phyloP scores from a whole-genome alignment of 306 rosid genomes.

The apple (Malus domestica) region DNA sequence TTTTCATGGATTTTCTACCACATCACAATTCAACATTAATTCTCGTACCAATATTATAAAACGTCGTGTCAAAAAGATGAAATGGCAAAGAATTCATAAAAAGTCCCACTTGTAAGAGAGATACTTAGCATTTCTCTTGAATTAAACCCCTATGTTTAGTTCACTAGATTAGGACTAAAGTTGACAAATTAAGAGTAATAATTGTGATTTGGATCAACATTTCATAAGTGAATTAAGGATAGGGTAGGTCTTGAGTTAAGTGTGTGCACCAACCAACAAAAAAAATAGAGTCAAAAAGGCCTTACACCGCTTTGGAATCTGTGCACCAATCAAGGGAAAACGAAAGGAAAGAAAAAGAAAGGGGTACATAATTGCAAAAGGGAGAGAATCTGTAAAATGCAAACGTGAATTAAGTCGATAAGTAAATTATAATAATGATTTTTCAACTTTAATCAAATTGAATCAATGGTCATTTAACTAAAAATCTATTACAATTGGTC shows the following conservation, averaged over 20 bases:
- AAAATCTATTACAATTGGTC: no score
- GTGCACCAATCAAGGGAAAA: slow-evolving; percentile 33
- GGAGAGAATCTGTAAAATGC: slow-evolving; percentile 20
- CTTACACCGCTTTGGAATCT: slow-evolving; percentile 49
- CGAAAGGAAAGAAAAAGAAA: not conserved
- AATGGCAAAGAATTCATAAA: no score
- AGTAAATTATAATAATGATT: no score
- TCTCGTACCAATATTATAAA: fast-evolving
- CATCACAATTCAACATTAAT: no score
- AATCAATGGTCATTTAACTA: no score
- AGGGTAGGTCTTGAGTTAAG: slow-evolving; percentile 17
- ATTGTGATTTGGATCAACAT: not conserved
- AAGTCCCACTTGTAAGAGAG: no score
- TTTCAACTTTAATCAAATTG: no score
- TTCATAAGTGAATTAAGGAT: not conserved
- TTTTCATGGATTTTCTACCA: fast-evolving
- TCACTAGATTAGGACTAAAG: not conserved
- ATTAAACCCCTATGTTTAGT: not conserved
- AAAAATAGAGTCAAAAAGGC: slow-evolving; percentile 37
- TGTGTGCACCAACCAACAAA: slow-evolving; percentile 10
- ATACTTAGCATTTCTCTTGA: not conserved
- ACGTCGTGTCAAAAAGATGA: no score
- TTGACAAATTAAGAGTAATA: not conserved
- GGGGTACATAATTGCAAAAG: not conserved
- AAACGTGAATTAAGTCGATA: not conserved